Base-by-base conservation (phyloP, 2,329 filamentous ascomycete species). In the Claviceps sorghi region DNA sequence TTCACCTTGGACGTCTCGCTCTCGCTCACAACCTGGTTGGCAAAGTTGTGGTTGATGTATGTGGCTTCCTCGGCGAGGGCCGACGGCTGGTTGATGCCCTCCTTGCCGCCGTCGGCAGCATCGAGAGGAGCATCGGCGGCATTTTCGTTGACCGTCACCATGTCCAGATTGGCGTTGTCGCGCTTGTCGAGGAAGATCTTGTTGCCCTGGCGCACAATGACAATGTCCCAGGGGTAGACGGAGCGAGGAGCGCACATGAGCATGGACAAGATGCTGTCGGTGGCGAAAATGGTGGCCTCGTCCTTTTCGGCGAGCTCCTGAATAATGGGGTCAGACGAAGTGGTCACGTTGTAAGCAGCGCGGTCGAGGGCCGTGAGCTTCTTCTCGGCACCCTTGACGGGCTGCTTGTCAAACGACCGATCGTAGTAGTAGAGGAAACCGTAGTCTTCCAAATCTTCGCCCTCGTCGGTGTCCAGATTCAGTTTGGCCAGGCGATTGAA, bases 41-140 rank as follows among this genome's bases (percentile, higher is more conserved):
- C 86, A 70, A 98, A 98, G 77, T 97, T 95, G 79, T 97, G 93
- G 81, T 98, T 98, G 80, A 98, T 98, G 76, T 96, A 94, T 50
- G 93, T 98, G 52, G 93, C 93, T 73, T 98, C 93, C 69, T 96
- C 85, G 64, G 94, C 91, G 53, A 98, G 82, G 51, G 90, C 88
- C 52, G 76, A 74, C n/a, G 93, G 93, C 65, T 89, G 89, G 80
- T 98, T 98, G 72, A 98, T 85, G 58, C 79, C 76, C 67, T 98
- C 93, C 73, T 95, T 94, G 75, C 88, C 89, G 62, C 88, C 88
- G 64, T 97, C 91, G 53, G 88, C 83, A 30, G 86, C 82, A 68
- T 98, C 93, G 51, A 97, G 79, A 40, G 93, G 93, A 29, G 91
- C 88, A 69, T 98, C 93, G 56, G 86, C 86, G 10, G 93, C 93